Evolutionary conservation across 2,329 filamentous ascomycete species (phyloP).

Genomic region (Cercospora sojina): DNA sequence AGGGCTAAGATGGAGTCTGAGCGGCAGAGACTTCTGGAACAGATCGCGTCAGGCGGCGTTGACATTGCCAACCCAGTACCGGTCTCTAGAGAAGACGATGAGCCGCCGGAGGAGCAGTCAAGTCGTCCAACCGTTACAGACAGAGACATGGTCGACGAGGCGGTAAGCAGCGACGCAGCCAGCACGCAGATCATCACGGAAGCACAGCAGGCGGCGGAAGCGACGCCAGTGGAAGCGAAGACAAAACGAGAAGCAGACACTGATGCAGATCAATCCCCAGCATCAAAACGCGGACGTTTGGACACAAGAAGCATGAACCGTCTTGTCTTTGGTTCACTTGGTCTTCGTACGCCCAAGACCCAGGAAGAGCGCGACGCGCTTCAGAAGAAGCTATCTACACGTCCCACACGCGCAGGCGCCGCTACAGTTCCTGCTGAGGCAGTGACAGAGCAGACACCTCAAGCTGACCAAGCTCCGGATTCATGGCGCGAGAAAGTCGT

Average conservation of each 20-base stretch:
- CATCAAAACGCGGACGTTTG: constrained; percentile 44
- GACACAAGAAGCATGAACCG: constrained; percentile 64
- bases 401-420: constrained; percentile 14
- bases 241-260: not conserved
- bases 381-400: constrained; percentile 52
- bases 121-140: not conserved
- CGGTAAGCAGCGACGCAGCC: constrained; percentile 3
- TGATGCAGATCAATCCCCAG: constrained; percentile 4
- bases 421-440: constrained; percentile 32
- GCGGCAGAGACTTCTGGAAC: constrained; percentile 20
- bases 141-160: not conserved
- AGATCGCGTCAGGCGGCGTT: constrained; percentile 22
- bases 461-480: constrained; percentile 52
- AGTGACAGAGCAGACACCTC: not conserved
- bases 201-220: constrained; percentile 24
- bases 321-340: constrained; percentile 70
- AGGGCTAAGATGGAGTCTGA: constrained; percentile 14
- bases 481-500: constrained; percentile 73
- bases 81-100: constrained; percentile 9
- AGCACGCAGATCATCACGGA: constrained; percentile 17
- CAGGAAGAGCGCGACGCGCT: constrained; percentile 67
- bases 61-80: constrained; percentile 5
- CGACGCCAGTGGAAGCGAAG: not conserved
- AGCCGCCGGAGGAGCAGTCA: constrained; percentile 11
- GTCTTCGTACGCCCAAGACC: constrained; percentile 65